Evolutionary conservation across 768 basidiomycete species (phyloP), one percentile per base, ranked within the genome.

Genomic region (Macrolepiota fuliginosa): DNA sequence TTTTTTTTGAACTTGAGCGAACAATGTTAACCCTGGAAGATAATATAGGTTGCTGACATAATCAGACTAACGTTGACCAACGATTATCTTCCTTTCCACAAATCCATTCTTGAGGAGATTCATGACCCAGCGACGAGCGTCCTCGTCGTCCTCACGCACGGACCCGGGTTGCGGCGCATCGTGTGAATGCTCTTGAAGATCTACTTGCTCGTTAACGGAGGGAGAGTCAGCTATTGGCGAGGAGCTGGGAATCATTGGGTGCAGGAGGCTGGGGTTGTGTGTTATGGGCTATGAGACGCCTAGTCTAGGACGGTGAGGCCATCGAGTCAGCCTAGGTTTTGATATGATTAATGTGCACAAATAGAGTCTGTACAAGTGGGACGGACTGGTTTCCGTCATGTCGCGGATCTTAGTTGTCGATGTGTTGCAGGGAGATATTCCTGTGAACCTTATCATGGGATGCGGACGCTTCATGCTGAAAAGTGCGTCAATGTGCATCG

Each of bases 391-490:
- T 53, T 92, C 92, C 6, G 89, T 98, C 32, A 98, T 97, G 0
- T 95, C 93, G 25, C 87, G 93, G 19, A 98, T 99, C 66, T 78
- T 98, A 13, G 91, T 96, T 24, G 95, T 96, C 56, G 97, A 99
- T 71, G 91, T 98, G 87, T 76, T 99, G 35, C 90, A 90, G 70
- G 81, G 84, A 25, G 90, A 92, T 68, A 85, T 98, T 29, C 95
- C 96, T 1, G 88, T 83, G 1, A 83, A 91, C 36, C 78, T 94
- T 51, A 90, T 99, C 40, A 91, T 96, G 1, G 97, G 97, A 81
- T 99, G 29, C 76, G 98, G 17, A 83, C 98, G 11, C 71, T 98
- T 32, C 96, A 96, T 66, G 95, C 95, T 0, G 97, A 99, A 72
- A 87, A 82, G 95, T 94, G 66, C 22, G 81, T 64, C 52, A 19